A percentile compares a stretch with the other conserved stretches of the same genome.
Conservation (phyloP, 2,329 filamentous ascomycete genomes). For the Onygenales sp. region DNA sequence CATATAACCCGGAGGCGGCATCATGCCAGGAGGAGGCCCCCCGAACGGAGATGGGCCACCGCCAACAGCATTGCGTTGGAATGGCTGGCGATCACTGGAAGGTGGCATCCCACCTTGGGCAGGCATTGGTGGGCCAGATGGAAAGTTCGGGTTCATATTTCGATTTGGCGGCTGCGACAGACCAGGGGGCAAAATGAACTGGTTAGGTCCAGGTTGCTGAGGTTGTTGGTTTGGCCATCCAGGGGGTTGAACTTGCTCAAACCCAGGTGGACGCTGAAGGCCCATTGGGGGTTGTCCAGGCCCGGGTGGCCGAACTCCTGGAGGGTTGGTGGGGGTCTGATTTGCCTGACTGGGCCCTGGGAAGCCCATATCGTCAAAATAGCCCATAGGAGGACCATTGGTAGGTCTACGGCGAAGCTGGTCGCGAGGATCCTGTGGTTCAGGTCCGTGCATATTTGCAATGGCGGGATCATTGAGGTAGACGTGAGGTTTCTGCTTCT, state of each 20-base stretch:
- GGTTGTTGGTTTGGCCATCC: slow-evolving; percentile 28
- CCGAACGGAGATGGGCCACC: slow-evolving; percentile 20
- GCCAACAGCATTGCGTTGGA: slow-evolving; percentile 24
- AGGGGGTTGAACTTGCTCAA: slow-evolving; percentile 33
- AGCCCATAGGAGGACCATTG: slow-evolving; percentile 30
- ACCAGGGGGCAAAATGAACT: slow-evolving; percentile 29
- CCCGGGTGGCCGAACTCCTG: slow-evolving; percentile 21
- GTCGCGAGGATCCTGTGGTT: slow-evolving; percentile 19
- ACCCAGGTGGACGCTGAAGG: slow-evolving; percentile 35
- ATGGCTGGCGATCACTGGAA: slow-evolving; percentile 26
- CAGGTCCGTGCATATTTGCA: slow-evolving; percentile 31
- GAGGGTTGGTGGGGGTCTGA: slow-evolving; percentile 26
- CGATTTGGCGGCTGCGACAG: slow-evolving; percentile 26
- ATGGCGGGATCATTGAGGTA: slow-evolving; percentile 37
- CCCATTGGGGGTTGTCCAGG: slow-evolving; percentile 27
- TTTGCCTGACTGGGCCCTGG: slow-evolving; percentile 19
- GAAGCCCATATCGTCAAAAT: slow-evolving; percentile 33
- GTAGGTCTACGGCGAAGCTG: slow-evolving; percentile 28
- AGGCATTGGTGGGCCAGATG: slow-evolving; percentile 24
- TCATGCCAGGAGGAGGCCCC: slow-evolving; percentile 32
- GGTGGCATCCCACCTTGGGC: slow-evolving; percentile 26
- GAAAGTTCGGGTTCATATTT: slow-evolving; percentile 29
- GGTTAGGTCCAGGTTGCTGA: slow-evolving; percentile 24
- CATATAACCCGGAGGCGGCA: slow-evolving; percentile 37
- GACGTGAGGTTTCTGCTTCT: slow-evolving; percentile 25